Base-by-base conservation (phyloP, 2,329 filamentous ascomycete species). In the Dothideomycetes sp. region DNA sequence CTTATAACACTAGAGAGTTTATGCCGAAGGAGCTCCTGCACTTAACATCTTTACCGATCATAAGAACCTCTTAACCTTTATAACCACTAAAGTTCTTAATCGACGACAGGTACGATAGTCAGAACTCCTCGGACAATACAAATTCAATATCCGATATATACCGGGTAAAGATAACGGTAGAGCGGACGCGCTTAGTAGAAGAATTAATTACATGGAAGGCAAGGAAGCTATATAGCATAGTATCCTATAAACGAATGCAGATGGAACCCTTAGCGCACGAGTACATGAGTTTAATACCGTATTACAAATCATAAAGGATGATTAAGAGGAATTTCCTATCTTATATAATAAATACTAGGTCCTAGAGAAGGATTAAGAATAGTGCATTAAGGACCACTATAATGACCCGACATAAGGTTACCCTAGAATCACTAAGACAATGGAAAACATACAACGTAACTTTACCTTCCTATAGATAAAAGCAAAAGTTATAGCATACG, bases 61-160 rank as follows among this genome's bases (percentile, higher is more conserved):
- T 32, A 49, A 50, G 28, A 47, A 42, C 39, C 29, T 50, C 10
- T 29, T 22, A 10, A 39, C 37, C 22, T 49, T 50, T 37, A 47
- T 32, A 11, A 49, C 24, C 1, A 47, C 27, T 1, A 49, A 49
- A 36, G 23, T 43, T n/a, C 34, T 49, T 13, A 42, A 24, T 5
- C 16, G 42, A 23, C 17, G 28, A 22, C 13, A 48, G 31, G 30
- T 33, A 17, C 13, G 38, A 37, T 47, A 19, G 44, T 44, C 24
- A 11, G 18, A 49, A 30, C 28, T 45, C 18, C 36, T 41, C 5
- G 18, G 28, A 45, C 15, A 45, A 36, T 45, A 41, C 28, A 43
- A 47, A 13, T 49, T 47, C 23, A 30, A 41, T 9, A 47, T 49
- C 30, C 13, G 25, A 13, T 48, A 46, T 22, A 44, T 22, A 18